Conservation (phyloP, 2,329 filamentous ascomycete genomes). For the Dactylellina parvicollis region DNA sequence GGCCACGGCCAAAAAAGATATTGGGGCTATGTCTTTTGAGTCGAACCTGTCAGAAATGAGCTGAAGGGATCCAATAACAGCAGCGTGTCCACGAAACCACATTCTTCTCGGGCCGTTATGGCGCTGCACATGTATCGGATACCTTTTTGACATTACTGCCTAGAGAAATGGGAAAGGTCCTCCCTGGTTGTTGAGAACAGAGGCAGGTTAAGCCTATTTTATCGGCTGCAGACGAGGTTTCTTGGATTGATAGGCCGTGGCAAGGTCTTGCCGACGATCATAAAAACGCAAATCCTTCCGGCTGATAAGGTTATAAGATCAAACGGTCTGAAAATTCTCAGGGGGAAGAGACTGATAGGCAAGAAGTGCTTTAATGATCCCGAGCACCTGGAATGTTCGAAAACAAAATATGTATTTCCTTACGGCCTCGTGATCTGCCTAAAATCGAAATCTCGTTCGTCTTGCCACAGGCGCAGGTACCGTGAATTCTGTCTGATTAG, state of each 20-base stretch:
- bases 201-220: constrained; percentile 45
- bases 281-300: constrained; percentile 43
- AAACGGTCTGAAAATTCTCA: constrained; percentile 11
- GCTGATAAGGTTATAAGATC: constrained; percentile 35
- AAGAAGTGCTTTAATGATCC: background rate
- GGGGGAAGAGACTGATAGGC: constrained; percentile 15
- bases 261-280: constrained; percentile 45
- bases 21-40: constrained; percentile 52
- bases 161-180: constrained; percentile 20
- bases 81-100: constrained; percentile 10
- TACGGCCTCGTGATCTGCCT: constrained; percentile 36
- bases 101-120: constrained; percentile 47
- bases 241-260: constrained; percentile 44
- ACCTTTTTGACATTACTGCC: constrained; percentile 31
- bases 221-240: constrained; percentile 48
- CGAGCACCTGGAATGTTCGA: constrained; percentile 39
- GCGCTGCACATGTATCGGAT: constrained; percentile 35
- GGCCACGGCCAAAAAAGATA: constrained; percentile 37
- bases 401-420: background rate
- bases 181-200: constrained; percentile 1
- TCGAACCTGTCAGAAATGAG: constrained; percentile 53
- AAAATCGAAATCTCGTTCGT: constrained; percentile 19
- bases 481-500: constrained; percentile 14
- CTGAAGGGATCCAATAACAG: constrained; percentile 51
- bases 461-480: constrained; percentile 47